These are phyloP conservation scores for Suillus luteus DNA, from an alignment of 768 basidiomycete species.

Conservation along the genomic window DNA sequence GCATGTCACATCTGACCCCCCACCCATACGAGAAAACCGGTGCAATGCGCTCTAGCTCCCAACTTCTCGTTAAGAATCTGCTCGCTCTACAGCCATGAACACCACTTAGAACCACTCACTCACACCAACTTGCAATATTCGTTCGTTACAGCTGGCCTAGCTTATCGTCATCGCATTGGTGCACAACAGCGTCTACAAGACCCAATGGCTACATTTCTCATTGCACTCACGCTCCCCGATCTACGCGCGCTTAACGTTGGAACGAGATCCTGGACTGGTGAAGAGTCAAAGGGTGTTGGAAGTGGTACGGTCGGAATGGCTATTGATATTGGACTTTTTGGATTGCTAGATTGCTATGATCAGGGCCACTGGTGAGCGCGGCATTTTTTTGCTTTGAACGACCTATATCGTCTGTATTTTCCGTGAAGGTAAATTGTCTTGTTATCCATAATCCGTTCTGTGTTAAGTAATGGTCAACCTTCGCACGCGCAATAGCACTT, in stretches of 20 bases:
- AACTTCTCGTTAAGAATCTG: background rate
- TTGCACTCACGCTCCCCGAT: background rate
- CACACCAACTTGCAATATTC: slow-evolving; percentile 35
- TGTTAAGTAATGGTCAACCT: background rate
- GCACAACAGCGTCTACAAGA: rapidly evolving
- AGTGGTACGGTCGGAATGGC: background rate
- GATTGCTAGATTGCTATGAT: background rate
- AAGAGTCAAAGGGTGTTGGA: background rate
- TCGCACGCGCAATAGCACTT: background rate
- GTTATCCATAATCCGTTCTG: background rate
- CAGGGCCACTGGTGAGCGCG: background rate
- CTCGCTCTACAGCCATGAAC: background rate
- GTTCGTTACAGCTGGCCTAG: background rate
- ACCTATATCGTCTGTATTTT: background rate
- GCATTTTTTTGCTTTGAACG: background rate
- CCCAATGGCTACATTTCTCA: background rate
- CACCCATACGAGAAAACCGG: background rate
- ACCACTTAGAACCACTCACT: background rate
- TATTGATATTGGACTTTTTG: background rate
- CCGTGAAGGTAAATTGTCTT: background rate
- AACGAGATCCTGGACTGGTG: background rate
- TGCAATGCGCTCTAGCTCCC: background rate
- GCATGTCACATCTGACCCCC: background rate
- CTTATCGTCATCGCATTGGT: background rate
- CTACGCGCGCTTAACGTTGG: background rate